Conservation (phyloP, 2,329 filamentous ascomycete genomes). For the Colletotrichum lindemuthianum region DNA sequence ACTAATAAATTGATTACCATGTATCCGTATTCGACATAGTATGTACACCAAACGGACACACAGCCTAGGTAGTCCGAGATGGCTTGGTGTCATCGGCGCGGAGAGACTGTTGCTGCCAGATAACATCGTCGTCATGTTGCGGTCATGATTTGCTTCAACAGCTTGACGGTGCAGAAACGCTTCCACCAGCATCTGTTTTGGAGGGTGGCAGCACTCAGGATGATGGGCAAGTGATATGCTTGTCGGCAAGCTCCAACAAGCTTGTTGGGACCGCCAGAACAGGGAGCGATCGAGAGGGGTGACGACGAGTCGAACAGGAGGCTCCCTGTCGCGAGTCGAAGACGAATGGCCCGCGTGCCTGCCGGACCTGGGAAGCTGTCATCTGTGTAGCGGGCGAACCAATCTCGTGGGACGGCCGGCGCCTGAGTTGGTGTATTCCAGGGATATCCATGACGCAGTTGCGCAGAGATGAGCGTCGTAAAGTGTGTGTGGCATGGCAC, state of each 20-base stretch:
- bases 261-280: neutral
- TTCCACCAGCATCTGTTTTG: neutral
- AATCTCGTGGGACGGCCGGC: conserved; percentile 31
- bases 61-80: too few relatives aligned
- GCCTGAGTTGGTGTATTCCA: conserved; percentile 26
- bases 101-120: too few relatives aligned
- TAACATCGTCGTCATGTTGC: conserved; percentile 14
- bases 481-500: conserved; percentile 4
- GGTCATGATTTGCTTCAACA: conserved; percentile 4
- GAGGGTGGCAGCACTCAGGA: neutral
- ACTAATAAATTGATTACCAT: too few relatives aligned
- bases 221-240: conserved; percentile 12
- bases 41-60: too few relatives aligned
- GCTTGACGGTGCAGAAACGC: too few relatives aligned
- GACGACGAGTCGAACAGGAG: conserved; percentile 16
- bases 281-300: conserved; percentile 7
- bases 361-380: conserved; percentile 21
- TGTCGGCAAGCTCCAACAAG: too few relatives aligned
- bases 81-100: too few relatives aligned
- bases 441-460: conserved; percentile 35
- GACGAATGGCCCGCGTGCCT: conserved; percentile 21
- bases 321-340: conserved; percentile 6
- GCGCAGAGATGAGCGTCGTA: conserved; percentile 27
- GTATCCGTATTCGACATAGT: too few relatives aligned
- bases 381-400: conserved; percentile 17